These are phyloP conservation scores for Amanita brunnescens DNA, from an alignment of 768 basidiomycete genomes.

Conservation along the genomic window DNA sequence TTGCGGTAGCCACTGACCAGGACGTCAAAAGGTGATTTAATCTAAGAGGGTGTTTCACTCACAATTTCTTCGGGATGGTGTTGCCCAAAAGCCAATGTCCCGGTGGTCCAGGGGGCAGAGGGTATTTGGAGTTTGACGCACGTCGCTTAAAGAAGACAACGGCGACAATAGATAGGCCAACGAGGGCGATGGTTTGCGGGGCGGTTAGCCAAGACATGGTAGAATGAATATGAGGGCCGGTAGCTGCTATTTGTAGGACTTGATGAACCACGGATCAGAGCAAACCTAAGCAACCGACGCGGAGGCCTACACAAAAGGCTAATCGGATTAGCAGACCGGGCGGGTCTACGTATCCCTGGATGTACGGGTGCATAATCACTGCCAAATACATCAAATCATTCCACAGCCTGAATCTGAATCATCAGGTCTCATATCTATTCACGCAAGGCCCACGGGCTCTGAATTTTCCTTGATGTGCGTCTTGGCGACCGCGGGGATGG, in stretches of 20 bases:
- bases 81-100: conserved; percentile 33
- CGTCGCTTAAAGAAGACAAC: conserved; percentile 21
- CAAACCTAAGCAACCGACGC: no score
- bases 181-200: conserved; percentile 22
- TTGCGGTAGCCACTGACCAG: conserved; percentile 33
- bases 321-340: no score
- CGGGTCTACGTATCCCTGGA: no score
- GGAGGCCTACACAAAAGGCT: no score
- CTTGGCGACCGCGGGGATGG: no score
- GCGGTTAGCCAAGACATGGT: neutral
- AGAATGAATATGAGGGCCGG: neutral
- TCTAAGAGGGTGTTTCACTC: conserved; percentile 10
- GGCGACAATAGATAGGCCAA: conserved; percentile 22
- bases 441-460: no score
- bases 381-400: no score
- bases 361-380: no score
- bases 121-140: conserved; percentile 14
- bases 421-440: no score
- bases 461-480: no score
- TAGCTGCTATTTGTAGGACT: no score
- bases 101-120: conserved; percentile 37
- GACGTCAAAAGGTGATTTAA: neutral
- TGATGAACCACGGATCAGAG: neutral
- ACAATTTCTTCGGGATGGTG: conserved; percentile 32
- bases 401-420: no score